Percentiles rank a stretch among this genome's conserved stretches.
Conservation (phyloP, 352 stramenopile species). For the Globisporangium nodosum region DNA sequence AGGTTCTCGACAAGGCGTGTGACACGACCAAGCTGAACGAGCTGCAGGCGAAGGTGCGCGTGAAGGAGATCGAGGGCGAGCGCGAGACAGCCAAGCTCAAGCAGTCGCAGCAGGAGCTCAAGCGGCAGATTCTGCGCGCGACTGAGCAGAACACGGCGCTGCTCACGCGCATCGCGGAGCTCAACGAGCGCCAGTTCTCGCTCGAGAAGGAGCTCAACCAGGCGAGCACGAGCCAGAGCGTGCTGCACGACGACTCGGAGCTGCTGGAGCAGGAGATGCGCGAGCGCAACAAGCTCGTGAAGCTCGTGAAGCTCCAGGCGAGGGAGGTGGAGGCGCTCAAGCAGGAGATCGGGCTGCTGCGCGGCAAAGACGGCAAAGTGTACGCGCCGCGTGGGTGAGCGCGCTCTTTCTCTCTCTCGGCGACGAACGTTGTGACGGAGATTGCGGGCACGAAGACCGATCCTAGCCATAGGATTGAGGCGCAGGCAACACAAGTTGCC, state of each 20-base stretch:
- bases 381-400: constrained; percentile 31
- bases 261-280: constrained; percentile 68
- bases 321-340: constrained; percentile 90
- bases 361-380: constrained; percentile 77
- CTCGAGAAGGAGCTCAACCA: constrained; percentile 88
- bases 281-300: constrained; percentile 87
- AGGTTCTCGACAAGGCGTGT: constrained; percentile 84
- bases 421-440: too few species aligned
- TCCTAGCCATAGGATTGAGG: too few species aligned
- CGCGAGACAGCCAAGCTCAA: constrained; percentile 35
- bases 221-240: constrained; percentile 29
- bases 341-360: constrained; percentile 83
- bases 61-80: constrained; percentile 72
- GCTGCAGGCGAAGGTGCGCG: constrained; percentile 60
- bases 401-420: too few species aligned
- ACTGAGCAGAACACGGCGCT: constrained; percentile 85
- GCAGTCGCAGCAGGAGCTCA: constrained; percentile 52
- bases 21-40: constrained; percentile 66
- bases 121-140: constrained; percentile 67
- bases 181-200: constrained; percentile 70
- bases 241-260: constrained; percentile 46
- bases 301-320: constrained; percentile 89
- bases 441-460: too few species aligned
- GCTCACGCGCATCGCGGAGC: constrained; percentile 65
- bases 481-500: too few species aligned